phyloP scores from a whole-genome alignment of 495 filamentous ascomycete genomes.

The Hypoxylon fragiforme region DNA sequence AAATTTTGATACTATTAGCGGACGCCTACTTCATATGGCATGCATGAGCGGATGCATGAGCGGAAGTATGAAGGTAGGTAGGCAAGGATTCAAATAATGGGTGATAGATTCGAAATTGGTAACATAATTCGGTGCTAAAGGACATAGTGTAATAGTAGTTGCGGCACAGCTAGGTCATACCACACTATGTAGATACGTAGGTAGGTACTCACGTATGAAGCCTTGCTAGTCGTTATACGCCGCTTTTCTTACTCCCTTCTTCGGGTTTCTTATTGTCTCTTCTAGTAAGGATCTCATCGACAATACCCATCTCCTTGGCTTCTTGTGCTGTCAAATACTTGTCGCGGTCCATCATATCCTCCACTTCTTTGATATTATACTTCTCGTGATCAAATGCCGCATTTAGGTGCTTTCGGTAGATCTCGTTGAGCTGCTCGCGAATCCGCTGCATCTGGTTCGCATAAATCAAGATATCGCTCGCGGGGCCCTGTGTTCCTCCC shows the following conservation, averaged over 20 bases:
- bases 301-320: constrained; percentile 83
- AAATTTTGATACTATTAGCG: too few species aligned
- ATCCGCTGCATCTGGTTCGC: constrained; percentile 94
- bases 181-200: background rate
- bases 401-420: constrained; percentile 85
- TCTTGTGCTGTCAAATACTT: constrained; percentile 89
- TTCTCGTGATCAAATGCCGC: constrained; percentile 63
- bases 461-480: constrained; percentile 91
- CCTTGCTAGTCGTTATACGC: constrained; percentile 2
- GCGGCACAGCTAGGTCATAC: too few species aligned
- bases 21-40: too few species aligned
- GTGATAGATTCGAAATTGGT: too few species aligned
- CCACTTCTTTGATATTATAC: constrained; percentile 73
- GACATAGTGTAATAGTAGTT: too few species aligned
- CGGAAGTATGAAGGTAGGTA: too few species aligned
- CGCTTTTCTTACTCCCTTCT: constrained; percentile 34
- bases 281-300: constrained; percentile 78
- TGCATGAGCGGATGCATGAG: too few species aligned
- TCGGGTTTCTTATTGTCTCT: constrained; percentile 45
- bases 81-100: too few species aligned
- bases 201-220: too few species aligned
- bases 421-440: constrained; percentile 81
- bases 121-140: too few species aligned
- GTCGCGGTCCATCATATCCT: constrained; percentile 94
- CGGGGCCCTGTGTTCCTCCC: constrained; percentile 89